Conservation (phyloP, 2,329 filamentous ascomycete species). For the Arthrobotrys conoides region DNA sequence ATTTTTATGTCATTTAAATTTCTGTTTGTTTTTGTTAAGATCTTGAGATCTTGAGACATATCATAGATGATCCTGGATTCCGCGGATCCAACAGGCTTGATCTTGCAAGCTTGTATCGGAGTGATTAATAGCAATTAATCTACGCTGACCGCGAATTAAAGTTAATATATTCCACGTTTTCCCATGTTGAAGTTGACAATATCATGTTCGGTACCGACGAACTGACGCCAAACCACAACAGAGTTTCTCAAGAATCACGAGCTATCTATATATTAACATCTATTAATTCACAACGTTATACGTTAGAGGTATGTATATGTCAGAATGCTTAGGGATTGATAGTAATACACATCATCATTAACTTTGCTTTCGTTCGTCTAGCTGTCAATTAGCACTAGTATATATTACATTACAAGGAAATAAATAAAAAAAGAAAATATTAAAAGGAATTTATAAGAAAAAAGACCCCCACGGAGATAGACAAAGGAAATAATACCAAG, state of each 20-base stretch:
- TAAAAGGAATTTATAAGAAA: slow-evolving; percentile 44
- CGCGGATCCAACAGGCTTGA: not conserved
- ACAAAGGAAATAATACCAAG: slow-evolving; percentile 48
- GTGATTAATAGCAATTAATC: not conserved
- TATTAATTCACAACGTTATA: too few species aligned
- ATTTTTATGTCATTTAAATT: too few species aligned
- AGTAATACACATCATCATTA: slow-evolving; percentile 37
- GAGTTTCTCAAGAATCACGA: not conserved
- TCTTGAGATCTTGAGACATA: too few species aligned
- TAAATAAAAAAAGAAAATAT: slow-evolving; percentile 23
- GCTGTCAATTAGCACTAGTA: slow-evolving; percentile 45
- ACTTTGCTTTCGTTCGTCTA: slow-evolving; percentile 37
- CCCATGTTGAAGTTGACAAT: too few species aligned
- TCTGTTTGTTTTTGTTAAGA: too few species aligned
- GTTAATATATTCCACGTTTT: not conserved
- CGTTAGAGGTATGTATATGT: too few species aligned
- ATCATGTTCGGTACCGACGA: not conserved
- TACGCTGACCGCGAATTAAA: not conserved
- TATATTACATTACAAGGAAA: slow-evolving; percentile 52
- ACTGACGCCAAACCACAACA: too few species aligned
- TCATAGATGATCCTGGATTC: too few species aligned
- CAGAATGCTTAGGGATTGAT: not conserved
- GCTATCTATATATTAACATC: not conserved
- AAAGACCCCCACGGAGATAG: slow-evolving; percentile 21
- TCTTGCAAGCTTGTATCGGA: too few species aligned